Evolutionary conservation across 2,329 filamentous ascomycete species (phyloP), one percentile per base, ranked within the genome.

Genomic region (Fusarium neocosmosporiellum): DNA sequence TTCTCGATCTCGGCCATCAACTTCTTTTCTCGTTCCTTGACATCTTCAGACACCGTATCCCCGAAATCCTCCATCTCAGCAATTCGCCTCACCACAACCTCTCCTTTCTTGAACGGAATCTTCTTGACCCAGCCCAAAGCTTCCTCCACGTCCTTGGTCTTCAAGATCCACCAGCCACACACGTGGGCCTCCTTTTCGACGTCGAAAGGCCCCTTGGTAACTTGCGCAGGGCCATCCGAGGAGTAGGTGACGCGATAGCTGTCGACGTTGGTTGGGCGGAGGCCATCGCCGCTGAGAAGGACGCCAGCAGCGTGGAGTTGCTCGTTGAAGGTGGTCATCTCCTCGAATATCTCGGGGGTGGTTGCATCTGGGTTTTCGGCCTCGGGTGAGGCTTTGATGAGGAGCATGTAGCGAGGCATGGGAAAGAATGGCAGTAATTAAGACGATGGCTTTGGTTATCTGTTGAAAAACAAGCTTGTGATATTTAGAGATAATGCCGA

Each of bases 141-240:
- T 63, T 80, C 79, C 7, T 81, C 75, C 8, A 71, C 71, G 20
- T 77, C 71, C 58, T 74, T 74, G 0, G 74, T 74, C 67, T 77
- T 74, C 11, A 81, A 60, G 22, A 81, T 73, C 80, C 80, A 81
- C 76, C 73, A 81, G 1, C 79, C 79, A 14, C 75, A 79, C 3
- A 80, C 71, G 20, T 79, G 73, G 3, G 59, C 54, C 60, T 78
- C 74, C n/a, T 63, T 63, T 24, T 70, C 63, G 20, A 79, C 63
- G 27, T 79, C 74, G 58, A 81, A 81, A 1, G 80, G 80, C 2
- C 79, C 79, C 18, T 73, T 71, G n/a, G 63, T 70, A 4, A 77
- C 74, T 37, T 74, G 63, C 4, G 76, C 54, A 2, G 72, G 67
- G 9, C 65, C 67, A 2, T 63, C 67, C 11, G 65, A 54, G 11